Evolutionary conservation across 257 asterid species (phyloP).

Genomic region (Vinca minor): DNA sequence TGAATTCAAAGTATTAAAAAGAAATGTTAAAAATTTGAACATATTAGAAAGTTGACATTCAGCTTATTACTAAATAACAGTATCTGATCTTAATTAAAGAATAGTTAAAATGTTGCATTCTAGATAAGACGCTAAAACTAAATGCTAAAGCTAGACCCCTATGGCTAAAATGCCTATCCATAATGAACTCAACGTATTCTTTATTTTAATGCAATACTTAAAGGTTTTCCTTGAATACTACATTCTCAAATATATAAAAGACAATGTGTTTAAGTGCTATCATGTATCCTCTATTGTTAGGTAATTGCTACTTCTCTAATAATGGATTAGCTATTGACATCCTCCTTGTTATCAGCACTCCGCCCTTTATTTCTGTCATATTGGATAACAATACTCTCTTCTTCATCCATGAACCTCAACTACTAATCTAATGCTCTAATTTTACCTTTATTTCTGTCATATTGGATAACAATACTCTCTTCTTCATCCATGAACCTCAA

Average conservation of each 20-base stretch:
- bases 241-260: neutral
- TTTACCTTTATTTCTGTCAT: no score
- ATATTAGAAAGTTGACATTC: neutral
- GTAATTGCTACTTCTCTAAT: neutral
- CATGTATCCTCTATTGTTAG: neutral
- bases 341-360: no score
- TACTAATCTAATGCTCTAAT: no score
- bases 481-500: no score
- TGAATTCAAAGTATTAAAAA: slow-evolving; percentile 22
- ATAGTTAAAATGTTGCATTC: neutral
- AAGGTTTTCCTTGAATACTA: neutral
- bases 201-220: neutral
- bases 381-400: no score
- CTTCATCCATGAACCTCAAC: no score
- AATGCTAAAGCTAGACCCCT: neutral
- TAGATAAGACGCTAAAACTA: neutral
- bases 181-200: neutral
- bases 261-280: no score
- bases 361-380: no score
- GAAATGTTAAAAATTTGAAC: neutral
- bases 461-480: no score
- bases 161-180: neutral
- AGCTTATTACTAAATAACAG: neutral
- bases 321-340: neutral
- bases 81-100: neutral